Base-by-base conservation (phyloP, 208 protist genomes). In the Leishmania guyanensis region DNA sequence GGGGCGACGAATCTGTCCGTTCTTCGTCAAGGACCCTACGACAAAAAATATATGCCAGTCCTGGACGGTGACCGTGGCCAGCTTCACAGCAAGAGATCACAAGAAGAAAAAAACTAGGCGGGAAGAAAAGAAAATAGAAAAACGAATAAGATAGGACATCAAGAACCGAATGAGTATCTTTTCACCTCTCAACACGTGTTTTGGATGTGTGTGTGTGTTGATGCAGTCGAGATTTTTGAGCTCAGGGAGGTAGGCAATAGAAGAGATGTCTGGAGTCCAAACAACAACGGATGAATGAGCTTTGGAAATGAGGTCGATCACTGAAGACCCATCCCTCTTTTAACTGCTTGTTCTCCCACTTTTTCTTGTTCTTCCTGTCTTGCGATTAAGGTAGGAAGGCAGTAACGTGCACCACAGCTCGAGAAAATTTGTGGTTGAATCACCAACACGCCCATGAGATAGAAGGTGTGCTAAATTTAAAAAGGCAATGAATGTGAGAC, bases 401-500 rank as follows among this genome's bases (percentile, higher is more conserved):
- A 73, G 39, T 33, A n/a, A 10, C 46, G 69, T 54, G 43, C 69
- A 36, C 46, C 69, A 29, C 69, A 17, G n/a, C 69, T 29, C 69
- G 69, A 14, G 46, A 54, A 51, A 29, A 48, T 36, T 43, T 10
- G 46, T 16, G 69, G 26, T 53, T 29, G 69, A 51, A 17, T 73
- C 22, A 12, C 17, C 69, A 73, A 54, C 9, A 26, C 5, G 22
- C 46, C 2, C 43, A 36, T 73, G 22, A 54, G 5, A 53, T 53
- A 33, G 68, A 73, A 48, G 26, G 71, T 16, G 33, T 3, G 36
- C n/a, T 80, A 75, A 58, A 75, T 46, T 46, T 46, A 73, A 62
- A 77, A 79, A 48, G 54, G 65, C 69, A 51, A 72, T 64, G n/a
- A 60, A 60, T 43, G 68, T 26, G 69, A 54, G 43, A 36, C 36